phyloP scores from a whole-genome alignment of 768 basidiomycete species.

The Tulasnella sp. region DNA sequence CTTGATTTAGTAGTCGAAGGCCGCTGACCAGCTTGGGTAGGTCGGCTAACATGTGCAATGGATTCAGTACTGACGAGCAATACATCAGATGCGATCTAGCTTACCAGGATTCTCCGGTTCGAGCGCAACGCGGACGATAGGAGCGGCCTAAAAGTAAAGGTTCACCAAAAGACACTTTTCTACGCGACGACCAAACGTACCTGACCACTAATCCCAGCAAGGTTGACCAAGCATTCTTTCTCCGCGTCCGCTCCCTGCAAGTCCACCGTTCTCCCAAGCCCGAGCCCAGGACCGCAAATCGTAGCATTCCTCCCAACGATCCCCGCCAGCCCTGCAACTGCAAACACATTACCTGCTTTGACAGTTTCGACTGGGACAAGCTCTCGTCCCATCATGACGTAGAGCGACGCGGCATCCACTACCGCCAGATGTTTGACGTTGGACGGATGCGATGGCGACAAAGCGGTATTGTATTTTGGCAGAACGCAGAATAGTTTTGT shows the following conservation, averaged over 20 bases:
- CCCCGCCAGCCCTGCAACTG: constrained; percentile 80
- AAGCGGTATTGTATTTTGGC: constrained; percentile 70
- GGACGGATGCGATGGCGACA: constrained; percentile 54
- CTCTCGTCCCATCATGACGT: constrained; percentile 97
- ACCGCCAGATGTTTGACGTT: constrained; percentile 57
- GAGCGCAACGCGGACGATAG: constrained; percentile 91
- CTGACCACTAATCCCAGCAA: constrained; percentile 60
- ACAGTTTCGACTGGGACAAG: constrained; percentile 77
- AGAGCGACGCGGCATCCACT: constrained; percentile 65
- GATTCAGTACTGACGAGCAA: neutral
- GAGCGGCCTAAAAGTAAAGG: constrained; percentile 49
- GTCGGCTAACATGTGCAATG: constrained; percentile 40
- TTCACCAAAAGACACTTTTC: neutral
- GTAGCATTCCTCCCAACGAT: constrained; percentile 89
- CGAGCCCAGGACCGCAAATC: constrained; percentile 47
- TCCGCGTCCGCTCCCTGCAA: constrained; percentile 25
- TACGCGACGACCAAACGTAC: constrained; percentile 36
- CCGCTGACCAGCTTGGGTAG: constrained; percentile 85
- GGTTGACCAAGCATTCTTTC: constrained; percentile 60
- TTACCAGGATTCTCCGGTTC: constrained; percentile 62
- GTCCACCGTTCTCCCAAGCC: constrained; percentile 36
- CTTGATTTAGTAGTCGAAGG: constrained; percentile 80
- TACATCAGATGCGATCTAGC: constrained; percentile 26
- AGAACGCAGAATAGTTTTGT: constrained; percentile 62
- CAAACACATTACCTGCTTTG: constrained; percentile 89